Conservation (phyloP, 306 rosid genomes). For the Vigna radiata region DNA sequence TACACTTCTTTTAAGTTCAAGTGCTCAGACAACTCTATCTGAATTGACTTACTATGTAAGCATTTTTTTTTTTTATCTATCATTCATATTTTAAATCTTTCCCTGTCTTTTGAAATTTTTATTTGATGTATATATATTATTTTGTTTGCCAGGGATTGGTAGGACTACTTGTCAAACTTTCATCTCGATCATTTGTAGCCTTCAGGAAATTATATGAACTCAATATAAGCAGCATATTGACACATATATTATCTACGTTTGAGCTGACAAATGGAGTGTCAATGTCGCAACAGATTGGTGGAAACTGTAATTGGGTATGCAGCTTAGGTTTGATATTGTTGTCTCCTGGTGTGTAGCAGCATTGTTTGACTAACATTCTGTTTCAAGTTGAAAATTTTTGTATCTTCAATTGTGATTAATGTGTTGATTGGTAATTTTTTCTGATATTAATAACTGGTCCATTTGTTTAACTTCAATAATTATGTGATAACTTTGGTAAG, state of each 20-base stretch:
- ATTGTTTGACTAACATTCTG: too few species aligned
- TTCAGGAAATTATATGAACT: conserved; percentile 80
- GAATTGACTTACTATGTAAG: conserved; percentile 72
- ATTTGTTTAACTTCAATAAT: neutral
- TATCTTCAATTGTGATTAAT: conserved; percentile 20
- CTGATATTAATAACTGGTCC: neutral
- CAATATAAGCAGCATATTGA: conserved; percentile 74
- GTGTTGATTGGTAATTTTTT: conserved; percentile 25
- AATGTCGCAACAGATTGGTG: conserved; percentile 66
- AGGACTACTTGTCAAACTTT: conserved; percentile 80
- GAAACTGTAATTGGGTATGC: conserved; percentile 79
- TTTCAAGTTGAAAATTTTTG: neutral
- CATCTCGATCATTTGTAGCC: conserved; percentile 84
- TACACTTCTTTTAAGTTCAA: conserved; percentile 69
- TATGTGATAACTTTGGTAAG: too few species aligned
- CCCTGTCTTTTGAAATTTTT: conserved; percentile 29
- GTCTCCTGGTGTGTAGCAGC: too few species aligned
- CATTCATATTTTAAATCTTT: conserved; percentile 21
- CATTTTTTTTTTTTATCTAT: neutral
- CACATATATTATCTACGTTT: conserved; percentile 70
- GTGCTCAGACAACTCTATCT: conserved; percentile 68
- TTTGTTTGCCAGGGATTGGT: conserved; percentile 79
- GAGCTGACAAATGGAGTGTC: conserved; percentile 75
- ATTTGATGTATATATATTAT: conserved; percentile 41
- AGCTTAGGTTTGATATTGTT: conserved; percentile 6